phyloP scores from a whole-genome alignment of 148 eudicot genomes.

The Rhododendron ferrugineum region DNA sequence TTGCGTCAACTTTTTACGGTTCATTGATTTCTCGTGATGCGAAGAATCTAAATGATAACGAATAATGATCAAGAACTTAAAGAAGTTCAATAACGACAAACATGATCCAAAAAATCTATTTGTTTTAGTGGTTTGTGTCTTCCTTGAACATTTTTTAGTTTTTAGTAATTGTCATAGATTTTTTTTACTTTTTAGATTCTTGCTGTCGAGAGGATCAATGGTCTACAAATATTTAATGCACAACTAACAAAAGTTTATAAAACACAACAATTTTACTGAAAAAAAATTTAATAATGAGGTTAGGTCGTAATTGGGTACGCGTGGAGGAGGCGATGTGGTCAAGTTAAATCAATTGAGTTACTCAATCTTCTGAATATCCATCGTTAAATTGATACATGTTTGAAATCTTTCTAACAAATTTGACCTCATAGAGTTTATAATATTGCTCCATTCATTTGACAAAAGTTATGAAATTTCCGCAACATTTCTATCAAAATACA shows the following conservation, averaged over 20 bases:
- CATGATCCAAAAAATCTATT: too few species aligned
- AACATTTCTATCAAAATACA: neutral
- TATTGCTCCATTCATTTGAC: neutral
- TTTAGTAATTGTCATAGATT: too few species aligned
- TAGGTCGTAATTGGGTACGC: neutral
- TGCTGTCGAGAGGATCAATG: neutral
- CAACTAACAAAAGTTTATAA: neutral
- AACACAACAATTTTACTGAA: neutral
- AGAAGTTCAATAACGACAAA: neutral
- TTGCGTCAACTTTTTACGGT: neutral
- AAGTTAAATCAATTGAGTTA: neutral
- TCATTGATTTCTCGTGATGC: neutral
- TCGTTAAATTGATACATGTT: neutral
- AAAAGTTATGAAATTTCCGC: neutral
- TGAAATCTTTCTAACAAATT: neutral
- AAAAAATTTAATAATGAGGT: neutral
- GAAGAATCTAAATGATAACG: neutral
- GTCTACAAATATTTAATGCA: neutral
- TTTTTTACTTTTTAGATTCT: neutral
- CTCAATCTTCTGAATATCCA: neutral
- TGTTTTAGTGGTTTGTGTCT: neutral
- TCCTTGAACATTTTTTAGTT: too few species aligned
- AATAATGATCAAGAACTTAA: too few species aligned
- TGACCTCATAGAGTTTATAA: neutral
- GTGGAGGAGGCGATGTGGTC: neutral